Evolutionary conservation across 371 early-diverging fungal genomes (phyloP), one percentile per base, ranked within the genome.

Genomic region (Rhizopus arrhizus): DNA sequence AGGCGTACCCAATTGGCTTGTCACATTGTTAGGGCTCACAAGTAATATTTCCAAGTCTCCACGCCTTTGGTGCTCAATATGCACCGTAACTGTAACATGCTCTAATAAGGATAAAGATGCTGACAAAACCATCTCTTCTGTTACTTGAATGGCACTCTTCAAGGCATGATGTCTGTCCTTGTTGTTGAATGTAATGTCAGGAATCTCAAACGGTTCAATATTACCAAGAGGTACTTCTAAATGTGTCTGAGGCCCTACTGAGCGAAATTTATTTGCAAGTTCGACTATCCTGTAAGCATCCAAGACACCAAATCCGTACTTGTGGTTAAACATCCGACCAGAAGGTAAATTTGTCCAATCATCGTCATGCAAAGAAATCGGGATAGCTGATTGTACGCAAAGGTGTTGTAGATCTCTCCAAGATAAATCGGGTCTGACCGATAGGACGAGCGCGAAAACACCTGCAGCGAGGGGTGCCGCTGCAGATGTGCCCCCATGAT

Each of bases 381-480:
- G 92, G 7, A 92, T 64, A 0, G 95, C 92, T 5, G 92, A 85
- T 33, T 89, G 75, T 2, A 96, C 86, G 16, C 90, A 83, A 12
- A 97, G 64, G 50, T 91, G 85, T 68, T 95, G 96, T 49, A 94
- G 69, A 66, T 96, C 96, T 32, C 97, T 85, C 96, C 96, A 96
- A 13, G 85, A 86, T 51, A 97, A 73, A 36, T 95, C 95, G 1
- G 95, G 95, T 2, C 89, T 76, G 36, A 78, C 56, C 3, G 68
- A 70, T 16, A 95, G 67, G 0, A 88, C 91, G 5, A 92, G 80
- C 0, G 93, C 91, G 66, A 87, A 85, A 6, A 91, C 81, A 10
- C 94, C 95, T 0, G 93, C 88, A 5, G 85, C 95, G 42, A 95
- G 53, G 5, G 95, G 95, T 0, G 95, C 95, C 0, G 95, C 95